A percentile compares a stretch with the other conserved stretches of the same genome.
Evolutionary conservation across 164 flowering plant species (phyloP).

Genomic region (Tetrastigma voinierianum): DNA sequence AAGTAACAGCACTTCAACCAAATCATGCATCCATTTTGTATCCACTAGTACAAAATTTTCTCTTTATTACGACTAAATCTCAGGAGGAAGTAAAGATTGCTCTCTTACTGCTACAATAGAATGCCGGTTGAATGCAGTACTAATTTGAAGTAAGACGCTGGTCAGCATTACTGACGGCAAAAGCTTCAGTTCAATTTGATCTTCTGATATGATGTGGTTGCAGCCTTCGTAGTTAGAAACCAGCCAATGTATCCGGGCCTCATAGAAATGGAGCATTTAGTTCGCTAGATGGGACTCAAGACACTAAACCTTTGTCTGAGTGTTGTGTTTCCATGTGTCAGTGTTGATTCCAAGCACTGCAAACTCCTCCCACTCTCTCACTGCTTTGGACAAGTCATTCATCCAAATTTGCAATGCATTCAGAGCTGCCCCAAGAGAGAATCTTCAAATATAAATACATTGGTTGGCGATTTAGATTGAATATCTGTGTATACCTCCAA

Average conservation of each 20-base stretch:
- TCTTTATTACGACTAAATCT: not conserved
- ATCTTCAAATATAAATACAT: conserved; percentile 78
- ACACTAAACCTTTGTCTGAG: conserved; percentile 68
- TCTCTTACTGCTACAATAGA: conserved; percentile 6
- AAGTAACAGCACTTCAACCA: too few relatives aligned
- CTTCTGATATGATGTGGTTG: conserved; percentile 74
- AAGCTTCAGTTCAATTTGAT: conserved; percentile 36
- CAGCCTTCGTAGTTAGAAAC: conserved; percentile 81
- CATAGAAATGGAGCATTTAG: conserved; percentile 88
- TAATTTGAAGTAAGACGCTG: not conserved
- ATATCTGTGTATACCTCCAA: conserved; percentile 55
- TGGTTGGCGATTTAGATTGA: conserved; percentile 61
- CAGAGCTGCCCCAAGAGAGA: conserved; percentile 86
- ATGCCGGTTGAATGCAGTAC: not conserved
- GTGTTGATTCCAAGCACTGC: conserved; percentile 83
- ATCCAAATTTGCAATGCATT: conserved; percentile 89
- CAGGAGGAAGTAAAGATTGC: not conserved
- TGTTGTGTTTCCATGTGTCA: conserved; percentile 90
- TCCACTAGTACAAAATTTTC: conserved; percentile 16
- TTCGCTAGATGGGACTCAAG: conserved; percentile 73
- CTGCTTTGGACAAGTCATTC: conserved; percentile 64
- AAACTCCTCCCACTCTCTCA: conserved; percentile 76
- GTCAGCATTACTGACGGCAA: conserved; percentile 18
- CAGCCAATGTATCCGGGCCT: conserved; percentile 76
- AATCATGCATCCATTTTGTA: not conserved